phyloP scores from a whole-genome alignment of 1,284 basidiomycete genomes.

The Tetrapyrgos nigripes region DNA sequence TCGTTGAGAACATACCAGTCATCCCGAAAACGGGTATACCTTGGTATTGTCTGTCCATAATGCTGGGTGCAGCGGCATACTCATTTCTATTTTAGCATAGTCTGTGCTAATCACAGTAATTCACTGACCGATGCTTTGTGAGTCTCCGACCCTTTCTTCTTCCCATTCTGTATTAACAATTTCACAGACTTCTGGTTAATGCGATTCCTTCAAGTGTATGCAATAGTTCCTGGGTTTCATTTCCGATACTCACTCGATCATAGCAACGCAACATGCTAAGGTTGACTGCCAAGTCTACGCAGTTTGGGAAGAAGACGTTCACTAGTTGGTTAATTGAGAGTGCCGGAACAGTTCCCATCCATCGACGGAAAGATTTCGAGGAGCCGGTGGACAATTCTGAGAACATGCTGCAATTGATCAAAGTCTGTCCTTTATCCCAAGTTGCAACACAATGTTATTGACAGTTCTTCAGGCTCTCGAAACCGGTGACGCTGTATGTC shows the following conservation, averaged over 20 bases:
- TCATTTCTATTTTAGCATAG: conserved; percentile 37
- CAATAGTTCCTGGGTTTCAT: background rate
- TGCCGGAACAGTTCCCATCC: conserved; percentile 83
- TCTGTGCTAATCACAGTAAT: conserved; percentile 86
- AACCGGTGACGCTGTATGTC: conserved; percentile 77
- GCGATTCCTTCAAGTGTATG: conserved; percentile 69
- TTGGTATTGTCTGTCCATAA: conserved; percentile 51
- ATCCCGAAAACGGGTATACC: conserved; percentile 76
- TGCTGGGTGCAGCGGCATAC: background rate
- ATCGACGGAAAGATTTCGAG: conserved; percentile 75
- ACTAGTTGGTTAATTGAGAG: conserved; percentile 90
- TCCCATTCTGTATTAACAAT: conserved; percentile 10
- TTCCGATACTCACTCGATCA: background rate
- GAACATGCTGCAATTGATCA: conserved; percentile 70
- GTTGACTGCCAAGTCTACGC: conserved; percentile 85
- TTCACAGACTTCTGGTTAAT: conserved; percentile 66
- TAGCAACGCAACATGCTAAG: conserved; percentile 79
- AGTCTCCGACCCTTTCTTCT: conserved; percentile 31
- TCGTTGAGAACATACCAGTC: conserved; percentile 78
- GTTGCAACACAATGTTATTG: conserved; percentile 3
- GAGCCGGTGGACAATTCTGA: conserved; percentile 67
- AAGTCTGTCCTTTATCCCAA: conserved; percentile 46
- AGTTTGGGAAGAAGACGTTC: conserved; percentile 82
- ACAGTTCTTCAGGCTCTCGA: conserved; percentile 64
- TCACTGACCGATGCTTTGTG: conserved; percentile 86